Conservation (phyloP, 345 rosid genomes). For the Hevea brasiliensis region DNA sequence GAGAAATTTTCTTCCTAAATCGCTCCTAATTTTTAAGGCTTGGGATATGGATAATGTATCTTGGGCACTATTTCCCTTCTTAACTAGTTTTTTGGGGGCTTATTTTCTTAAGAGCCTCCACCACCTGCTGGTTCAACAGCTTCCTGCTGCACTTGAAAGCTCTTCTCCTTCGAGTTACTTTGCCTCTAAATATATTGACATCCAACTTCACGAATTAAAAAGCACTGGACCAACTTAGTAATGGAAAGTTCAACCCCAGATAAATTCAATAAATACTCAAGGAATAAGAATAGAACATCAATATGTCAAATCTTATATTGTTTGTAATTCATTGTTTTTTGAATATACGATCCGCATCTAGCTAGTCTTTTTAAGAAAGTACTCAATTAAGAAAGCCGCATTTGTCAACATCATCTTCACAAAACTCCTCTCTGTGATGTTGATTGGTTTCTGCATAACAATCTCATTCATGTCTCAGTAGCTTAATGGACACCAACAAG, state of each 20-base stretch:
- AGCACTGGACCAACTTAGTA: neutral
- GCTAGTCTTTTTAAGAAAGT: neutral
- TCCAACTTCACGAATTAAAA: neutral
- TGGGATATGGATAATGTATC: no score
- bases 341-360: neutral
- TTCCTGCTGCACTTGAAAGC: neutral
- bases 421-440: neutral
- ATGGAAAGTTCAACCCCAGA: neutral
- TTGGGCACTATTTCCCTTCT: no score
- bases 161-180: rapidly evolving
- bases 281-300: neutral
- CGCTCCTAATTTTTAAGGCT: no score
- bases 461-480: neutral
- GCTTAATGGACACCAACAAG: no score
- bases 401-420: neutral
- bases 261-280: neutral
- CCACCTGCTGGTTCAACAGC: no score
- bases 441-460: neutral
- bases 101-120: no score
- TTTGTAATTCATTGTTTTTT: neutral
- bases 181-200: neutral
- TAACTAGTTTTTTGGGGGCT: no score
- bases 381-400: neutral
- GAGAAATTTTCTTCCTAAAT: no score
- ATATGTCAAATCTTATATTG: neutral